phyloP scores from a whole-genome alignment of 306 rosid genomes.

The Pyrus communis region DNA sequence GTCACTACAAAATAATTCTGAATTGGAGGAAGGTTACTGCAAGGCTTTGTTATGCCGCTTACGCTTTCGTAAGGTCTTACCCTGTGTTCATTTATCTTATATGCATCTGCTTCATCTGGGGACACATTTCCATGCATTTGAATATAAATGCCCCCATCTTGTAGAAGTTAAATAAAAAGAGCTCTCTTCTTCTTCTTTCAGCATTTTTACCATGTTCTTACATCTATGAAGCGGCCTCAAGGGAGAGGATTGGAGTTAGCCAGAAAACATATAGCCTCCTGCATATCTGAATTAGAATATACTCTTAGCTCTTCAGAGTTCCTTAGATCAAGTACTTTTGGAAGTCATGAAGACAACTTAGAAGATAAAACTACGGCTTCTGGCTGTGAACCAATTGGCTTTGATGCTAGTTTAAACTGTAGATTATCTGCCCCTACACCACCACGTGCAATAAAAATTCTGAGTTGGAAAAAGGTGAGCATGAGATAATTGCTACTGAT shows the following conservation, averaged over 20 bases:
- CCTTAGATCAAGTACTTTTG: constrained; percentile 47
- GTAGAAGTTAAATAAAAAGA: neutral
- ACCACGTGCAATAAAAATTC: constrained; percentile 75
- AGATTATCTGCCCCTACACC: constrained; percentile 96
- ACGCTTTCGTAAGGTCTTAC: constrained; percentile 99
- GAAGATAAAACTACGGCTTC: constrained; percentile 69
- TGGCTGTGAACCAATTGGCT: constrained; percentile 85
- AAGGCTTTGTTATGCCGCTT: constrained; percentile 86
- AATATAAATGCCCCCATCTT: neutral
- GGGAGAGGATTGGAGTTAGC: constrained; percentile 97
- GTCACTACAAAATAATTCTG: constrained; percentile 65
- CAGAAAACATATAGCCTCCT: constrained; percentile 78
- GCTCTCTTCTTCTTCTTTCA: constrained; percentile 27
- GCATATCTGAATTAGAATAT: constrained; percentile 64
- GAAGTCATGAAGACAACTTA: constrained; percentile 31
- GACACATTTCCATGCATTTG: neutral
- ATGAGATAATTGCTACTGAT: constrained; percentile 10
- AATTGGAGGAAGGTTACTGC: constrained; percentile 94
- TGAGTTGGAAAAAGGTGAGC: constrained; percentile 68
- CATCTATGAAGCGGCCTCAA: constrained; percentile 86
- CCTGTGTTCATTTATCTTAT: constrained; percentile 48
- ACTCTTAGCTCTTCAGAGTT: constrained; percentile 56
- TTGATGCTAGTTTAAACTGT: constrained; percentile 82
- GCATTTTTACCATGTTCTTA: constrained; percentile 86
- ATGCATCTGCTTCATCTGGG: constrained; percentile 18